phyloP scores from a whole-genome alignment of 805 yeast species.

The Nakazawaea pomicola region DNA sequence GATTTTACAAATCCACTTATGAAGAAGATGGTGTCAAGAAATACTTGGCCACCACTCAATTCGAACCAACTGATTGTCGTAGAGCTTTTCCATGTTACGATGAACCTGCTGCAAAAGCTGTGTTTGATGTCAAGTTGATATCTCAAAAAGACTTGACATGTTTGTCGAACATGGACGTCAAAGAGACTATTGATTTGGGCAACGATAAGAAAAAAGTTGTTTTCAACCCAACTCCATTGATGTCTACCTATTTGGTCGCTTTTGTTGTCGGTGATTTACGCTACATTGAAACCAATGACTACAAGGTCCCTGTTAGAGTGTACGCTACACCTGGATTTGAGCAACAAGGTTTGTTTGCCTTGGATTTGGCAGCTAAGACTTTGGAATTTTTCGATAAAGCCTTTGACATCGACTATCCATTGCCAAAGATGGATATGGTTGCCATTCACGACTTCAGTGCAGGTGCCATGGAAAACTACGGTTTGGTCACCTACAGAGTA shows the following conservation, averaged over 20 bases:
- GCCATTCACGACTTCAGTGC: slow-evolving; percentile 82
- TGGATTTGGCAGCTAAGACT: slow-evolving; percentile 70
- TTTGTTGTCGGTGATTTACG: slow-evolving; percentile 78
- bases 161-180: slow-evolving; percentile 67
- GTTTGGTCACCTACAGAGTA: slow-evolving; percentile 73
- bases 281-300: slow-evolving; percentile 51
- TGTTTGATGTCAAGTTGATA: slow-evolving; percentile 59
- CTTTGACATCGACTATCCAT: slow-evolving; percentile 71
- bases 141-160: slow-evolving; percentile 52
- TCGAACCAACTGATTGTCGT: slow-evolving; percentile 85
- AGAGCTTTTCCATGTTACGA: slow-evolving; percentile 86
- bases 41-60: slow-evolving; percentile 78
- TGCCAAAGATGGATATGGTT: slow-evolving; percentile 78
- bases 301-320: slow-evolving; percentile 72
- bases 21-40: slow-evolving; percentile 57
- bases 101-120: slow-evolving; percentile 77
- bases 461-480: slow-evolving; percentile 90
- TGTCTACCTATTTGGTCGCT: slow-evolving; percentile 84
- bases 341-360: slow-evolving; percentile 65
- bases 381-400: slow-evolving; percentile 67
- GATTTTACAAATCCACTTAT: slow-evolving; percentile 71
- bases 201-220: slow-evolving; percentile 48
- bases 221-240: slow-evolving; percentile 73
- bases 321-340: slow-evolving; percentile 78
- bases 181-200: slow-evolving; percentile 37